phyloP scores from a whole-genome alignment of 441 rosid species.

The Erodium texanum region DNA sequence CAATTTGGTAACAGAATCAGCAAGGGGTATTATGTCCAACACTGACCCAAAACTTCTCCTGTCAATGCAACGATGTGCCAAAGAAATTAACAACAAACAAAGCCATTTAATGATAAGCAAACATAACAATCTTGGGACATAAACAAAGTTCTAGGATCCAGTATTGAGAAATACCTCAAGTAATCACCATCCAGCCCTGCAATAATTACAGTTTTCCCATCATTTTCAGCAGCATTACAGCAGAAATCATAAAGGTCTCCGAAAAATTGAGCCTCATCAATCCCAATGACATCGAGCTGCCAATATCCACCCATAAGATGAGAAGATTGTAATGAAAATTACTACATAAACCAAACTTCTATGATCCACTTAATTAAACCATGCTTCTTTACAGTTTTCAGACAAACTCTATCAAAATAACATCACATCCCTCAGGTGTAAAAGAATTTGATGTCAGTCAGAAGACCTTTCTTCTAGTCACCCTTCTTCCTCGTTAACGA shows the following conservation, averaged over 20 bases:
- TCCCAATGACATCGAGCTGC: constrained; percentile 84
- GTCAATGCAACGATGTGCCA: constrained; percentile 9
- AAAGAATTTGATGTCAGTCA: background rate
- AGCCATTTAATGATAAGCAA: background rate
- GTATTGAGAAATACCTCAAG: constrained; percentile 49
- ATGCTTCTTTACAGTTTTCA: background rate
- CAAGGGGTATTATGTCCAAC: constrained; percentile 71
- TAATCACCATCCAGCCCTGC: constrained; percentile 92
- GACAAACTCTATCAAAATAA: background rate
- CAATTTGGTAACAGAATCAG: constrained; percentile 67
- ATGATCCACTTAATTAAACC: no score
- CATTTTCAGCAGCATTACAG: constrained; percentile 61
- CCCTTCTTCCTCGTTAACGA: background rate
- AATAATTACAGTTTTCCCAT: constrained; percentile 63
- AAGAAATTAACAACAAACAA: no score
- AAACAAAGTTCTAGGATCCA: no score
- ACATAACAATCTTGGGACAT: background rate
- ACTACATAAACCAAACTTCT: background rate
- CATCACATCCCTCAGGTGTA: background rate
- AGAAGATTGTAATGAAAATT: background rate
- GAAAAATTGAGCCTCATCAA: constrained; percentile 92
- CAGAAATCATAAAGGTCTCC: constrained; percentile 90
- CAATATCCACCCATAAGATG: background rate
- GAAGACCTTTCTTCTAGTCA: background rate
- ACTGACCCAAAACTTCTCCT: constrained; percentile 78